Evolutionary conservation across 2,329 filamentous ascomycete genomes (phyloP), one percentile per base, ranked within the genome.

Genomic region (Davidsoniella australis): DNA sequence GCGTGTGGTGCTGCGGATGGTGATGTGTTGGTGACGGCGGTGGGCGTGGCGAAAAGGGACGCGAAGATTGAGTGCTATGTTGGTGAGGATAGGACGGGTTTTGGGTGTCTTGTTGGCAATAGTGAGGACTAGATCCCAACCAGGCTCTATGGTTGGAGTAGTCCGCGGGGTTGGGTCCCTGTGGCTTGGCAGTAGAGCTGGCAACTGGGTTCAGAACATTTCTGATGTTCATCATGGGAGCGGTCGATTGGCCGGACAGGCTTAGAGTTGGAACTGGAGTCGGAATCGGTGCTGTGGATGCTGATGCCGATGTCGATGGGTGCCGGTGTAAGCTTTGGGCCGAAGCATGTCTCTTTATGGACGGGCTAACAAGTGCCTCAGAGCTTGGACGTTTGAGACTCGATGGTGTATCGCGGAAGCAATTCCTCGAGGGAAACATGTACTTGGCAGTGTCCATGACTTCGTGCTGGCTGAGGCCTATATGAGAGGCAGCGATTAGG

Each of bases 331-430:
- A 33, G 16, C 23, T 33, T 10, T 14, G 18, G 41, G 18, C 17
- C 10, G n/a, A 42, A 14, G 45, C 45, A 9, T 47, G 45, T 38
- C 33, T 39, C 26, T 47, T 47, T 8, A 39, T 47, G 12, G 33
- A 26, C 10, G 45, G 45, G 18, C 45, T 41, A 16, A 26, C 24
- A n/a, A 40, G 37, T 9, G 36, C 26, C 10, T 47, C 45, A 3
- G 37, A 26, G 37, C 37, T 47, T 37, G 16, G 36, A 8, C 45
- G 36, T 26, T 47, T 47, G 17, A 40, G 37, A 16, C 29, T 40
- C 26, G 18, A 16, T 24, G 9, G 37, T n/a, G 18, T 41, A 16
- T 23, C 24, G 29, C 7, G 45, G 18, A 24, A 38, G 37, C 7
- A 40, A 16, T 16, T 26, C 20, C 14, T 36, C 17, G 17, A 16